Conservation (phyloP, 2,329 filamentous ascomycete genomes). For the Coniochaeta ligniaria region DNA sequence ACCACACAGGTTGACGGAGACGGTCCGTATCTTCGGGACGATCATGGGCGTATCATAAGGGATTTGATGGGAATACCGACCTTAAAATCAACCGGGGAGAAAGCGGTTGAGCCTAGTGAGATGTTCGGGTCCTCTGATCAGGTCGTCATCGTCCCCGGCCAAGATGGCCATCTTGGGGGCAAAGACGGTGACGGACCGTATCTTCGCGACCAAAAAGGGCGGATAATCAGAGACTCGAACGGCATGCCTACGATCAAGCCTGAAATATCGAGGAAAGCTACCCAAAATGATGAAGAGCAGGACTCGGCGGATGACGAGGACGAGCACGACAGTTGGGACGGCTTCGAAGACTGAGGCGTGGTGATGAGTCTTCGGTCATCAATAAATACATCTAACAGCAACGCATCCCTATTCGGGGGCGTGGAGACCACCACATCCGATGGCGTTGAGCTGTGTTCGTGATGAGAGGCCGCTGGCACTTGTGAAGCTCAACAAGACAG, state of each 20-base stretch:
- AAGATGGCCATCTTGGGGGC: background rate
- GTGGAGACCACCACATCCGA: no score
- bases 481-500: background rate
- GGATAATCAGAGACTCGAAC: background rate
- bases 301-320: background rate
- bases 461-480: background rate
- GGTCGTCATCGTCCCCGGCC: background rate
- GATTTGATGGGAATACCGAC: slow-evolving; percentile 22
- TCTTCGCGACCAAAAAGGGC: background rate
- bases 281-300: background rate
- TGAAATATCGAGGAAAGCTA: background rate
- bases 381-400: no score
- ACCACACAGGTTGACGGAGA: slow-evolving; percentile 8
- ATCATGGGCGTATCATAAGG: slow-evolving; percentile 20
- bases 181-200: background rate
- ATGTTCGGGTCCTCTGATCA: background rate
- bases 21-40: slow-evolving; percentile 21
- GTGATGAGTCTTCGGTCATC: background rate
- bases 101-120: slow-evolving; percentile 5
- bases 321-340: background rate
- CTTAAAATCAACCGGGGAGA: slow-evolving; percentile 15
- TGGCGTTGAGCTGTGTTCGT: no score
- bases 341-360: background rate
- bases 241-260: slow-evolving; percentile 2
- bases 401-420: no score